Conservation (phyloP, 129 eudicot genomes). For the Kitagawia praeruptora region DNA sequence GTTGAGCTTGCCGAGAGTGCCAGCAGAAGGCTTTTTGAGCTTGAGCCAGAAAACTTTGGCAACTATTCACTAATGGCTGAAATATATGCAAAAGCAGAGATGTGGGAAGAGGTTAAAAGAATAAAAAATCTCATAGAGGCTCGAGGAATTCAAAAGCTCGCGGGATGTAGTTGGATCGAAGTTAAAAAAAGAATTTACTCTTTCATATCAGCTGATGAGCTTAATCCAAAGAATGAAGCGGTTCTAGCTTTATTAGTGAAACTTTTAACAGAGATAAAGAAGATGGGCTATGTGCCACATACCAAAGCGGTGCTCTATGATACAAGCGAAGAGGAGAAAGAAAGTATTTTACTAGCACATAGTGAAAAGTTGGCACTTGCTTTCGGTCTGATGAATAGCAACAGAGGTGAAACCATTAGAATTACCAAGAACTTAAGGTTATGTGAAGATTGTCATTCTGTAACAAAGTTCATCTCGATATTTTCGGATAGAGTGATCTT, state of each 20-base stretch:
- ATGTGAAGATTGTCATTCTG: slow-evolving; percentile 88
- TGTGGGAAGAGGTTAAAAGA: slow-evolving; percentile 66
- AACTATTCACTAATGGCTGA: slow-evolving; percentile 85
- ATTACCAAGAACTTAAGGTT: slow-evolving; percentile 82
- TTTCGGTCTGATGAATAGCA: slow-evolving; percentile 68
- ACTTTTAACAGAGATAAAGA: slow-evolving; percentile 63
- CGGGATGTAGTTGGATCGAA: slow-evolving; percentile 88
- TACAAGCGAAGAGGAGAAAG: slow-evolving; percentile 58
- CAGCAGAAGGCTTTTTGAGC: slow-evolving; percentile 63
- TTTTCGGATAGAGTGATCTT: slow-evolving; percentile 61
- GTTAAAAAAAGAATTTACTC: slow-evolving; percentile 49
- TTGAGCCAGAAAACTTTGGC: slow-evolving; percentile 79
- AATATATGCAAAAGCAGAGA: slow-evolving; percentile 53
- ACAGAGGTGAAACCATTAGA: slow-evolving; percentile 60
- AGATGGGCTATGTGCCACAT: slow-evolving; percentile 68
- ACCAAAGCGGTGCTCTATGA: slow-evolving; percentile 71
- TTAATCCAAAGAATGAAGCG: slow-evolving; percentile 60
- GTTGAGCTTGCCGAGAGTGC: slow-evolving; percentile 78
- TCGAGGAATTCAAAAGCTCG: slow-evolving; percentile 56
- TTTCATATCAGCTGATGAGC: slow-evolving; percentile 53
- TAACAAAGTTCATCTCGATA: slow-evolving; percentile 81
- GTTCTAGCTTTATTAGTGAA: slow-evolving; percentile 54
- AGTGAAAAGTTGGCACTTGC: slow-evolving; percentile 90
- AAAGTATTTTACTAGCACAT: slow-evolving; percentile 62
- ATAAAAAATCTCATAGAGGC: slow-evolving; percentile 58